Evolutionary conservation across 2,329 filamentous ascomycete species (phyloP).

Genomic region (Plenodomus lindquistii): DNA sequence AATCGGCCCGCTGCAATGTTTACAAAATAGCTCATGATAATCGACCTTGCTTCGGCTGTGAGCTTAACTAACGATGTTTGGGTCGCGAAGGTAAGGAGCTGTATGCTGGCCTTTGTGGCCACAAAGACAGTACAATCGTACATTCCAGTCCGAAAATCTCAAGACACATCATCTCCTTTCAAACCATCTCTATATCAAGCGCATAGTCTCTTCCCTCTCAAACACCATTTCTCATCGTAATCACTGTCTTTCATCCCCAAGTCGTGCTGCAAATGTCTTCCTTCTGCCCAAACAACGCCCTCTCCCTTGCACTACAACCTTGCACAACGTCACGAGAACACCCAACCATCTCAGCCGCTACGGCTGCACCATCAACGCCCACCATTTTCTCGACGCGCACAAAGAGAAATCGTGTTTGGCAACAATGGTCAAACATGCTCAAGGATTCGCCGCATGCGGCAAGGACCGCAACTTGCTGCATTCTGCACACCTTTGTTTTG

Average conservation of each 20-base stretch:
- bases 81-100: background rate
- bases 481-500: conserved; percentile 18
- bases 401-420: conserved; percentile 18
- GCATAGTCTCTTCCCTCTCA: background rate
- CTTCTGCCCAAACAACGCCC: background rate
- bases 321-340: conserved; percentile 5
- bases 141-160: no score
- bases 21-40: no score
- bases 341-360: conserved; percentile 2
- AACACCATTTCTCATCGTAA: background rate
- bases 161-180: background rate
- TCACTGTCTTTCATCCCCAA: background rate
- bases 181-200: background rate
- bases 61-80: background rate
- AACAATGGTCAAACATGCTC: conserved; percentile 7
- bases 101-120: background rate
- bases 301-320: conserved; percentile 9
- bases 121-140: background rate
- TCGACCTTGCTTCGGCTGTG: background rate
- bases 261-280: background rate
- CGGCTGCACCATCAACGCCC: conserved; percentile 1
- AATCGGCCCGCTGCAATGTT: no score
- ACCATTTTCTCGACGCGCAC: conserved; percentile 10
- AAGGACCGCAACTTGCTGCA: conserved; percentile 16
- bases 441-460: conserved; percentile 21